A percentile compares a stretch with the other conserved stretches of the same genome.
These are phyloP conservation scores for Myxozyma mucilagina DNA, from an alignment of 805 yeast genomes.

Conservation along the genomic window DNA sequence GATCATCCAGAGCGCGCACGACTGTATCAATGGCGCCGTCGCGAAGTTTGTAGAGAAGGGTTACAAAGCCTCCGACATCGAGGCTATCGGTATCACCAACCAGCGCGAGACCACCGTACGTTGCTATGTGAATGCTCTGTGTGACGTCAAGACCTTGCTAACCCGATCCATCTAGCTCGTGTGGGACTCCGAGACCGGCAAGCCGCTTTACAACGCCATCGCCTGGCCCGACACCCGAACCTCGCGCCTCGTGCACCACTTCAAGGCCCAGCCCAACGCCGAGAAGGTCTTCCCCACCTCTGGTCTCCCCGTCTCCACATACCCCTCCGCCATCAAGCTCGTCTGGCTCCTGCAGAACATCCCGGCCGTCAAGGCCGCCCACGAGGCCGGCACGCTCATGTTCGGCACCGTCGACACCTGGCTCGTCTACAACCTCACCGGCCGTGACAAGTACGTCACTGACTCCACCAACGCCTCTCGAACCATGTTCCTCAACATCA, in stretches of 20 bases:
- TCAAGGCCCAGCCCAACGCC: constrained; percentile 57
- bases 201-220: constrained; percentile 81
- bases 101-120: constrained; percentile 86
- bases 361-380: constrained; percentile 61
- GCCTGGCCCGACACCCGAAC: constrained; percentile 97
- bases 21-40: constrained; percentile 56
- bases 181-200: constrained; percentile 83
- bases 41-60: constrained; percentile 38
- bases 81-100: constrained; percentile 84
- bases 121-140: constrained; percentile 38
- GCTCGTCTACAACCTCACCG: constrained; percentile 82
- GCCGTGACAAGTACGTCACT: constrained; percentile 54
- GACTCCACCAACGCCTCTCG: constrained; percentile 92
- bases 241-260: constrained; percentile 62
- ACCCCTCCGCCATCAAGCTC: constrained; percentile 86
- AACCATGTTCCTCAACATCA: constrained; percentile 84
- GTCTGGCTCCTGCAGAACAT: constrained; percentile 87
- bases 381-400: constrained; percentile 76
- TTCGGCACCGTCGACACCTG: constrained; percentile 95
- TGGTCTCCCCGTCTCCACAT: constrained; percentile 87
- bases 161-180: no score
- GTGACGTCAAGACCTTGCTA: no score
- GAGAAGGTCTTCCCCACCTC: constrained; percentile 61
- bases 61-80: constrained; percentile 49
- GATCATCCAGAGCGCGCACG: constrained; percentile 74